Conservation (phyloP, 1,284 basidiomycete genomes). For the Trichosporon sp. region DNA sequence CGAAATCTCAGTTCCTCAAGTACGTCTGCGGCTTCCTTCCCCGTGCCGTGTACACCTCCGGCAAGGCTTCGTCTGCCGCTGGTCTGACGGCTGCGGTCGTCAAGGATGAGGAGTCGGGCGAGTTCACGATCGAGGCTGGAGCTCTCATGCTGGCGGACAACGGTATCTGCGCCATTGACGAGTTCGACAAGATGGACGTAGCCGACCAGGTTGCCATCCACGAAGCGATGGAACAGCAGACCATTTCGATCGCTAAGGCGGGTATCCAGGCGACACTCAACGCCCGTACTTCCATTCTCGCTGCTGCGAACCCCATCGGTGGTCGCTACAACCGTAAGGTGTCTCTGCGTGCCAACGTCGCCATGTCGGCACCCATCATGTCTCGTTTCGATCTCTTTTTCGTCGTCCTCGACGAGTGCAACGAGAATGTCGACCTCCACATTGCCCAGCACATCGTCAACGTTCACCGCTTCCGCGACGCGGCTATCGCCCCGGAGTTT, state of each 20-base stretch:
- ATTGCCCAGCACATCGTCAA: slow-evolving; percentile 97
- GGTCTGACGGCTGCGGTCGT: slow-evolving; percentile 98
- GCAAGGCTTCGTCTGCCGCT: slow-evolving; percentile 96
- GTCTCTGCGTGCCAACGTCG: slow-evolving; percentile 87
- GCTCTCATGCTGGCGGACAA: slow-evolving; percentile 99
- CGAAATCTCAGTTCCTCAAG: slow-evolving; percentile 97
- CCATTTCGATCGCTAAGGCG: slow-evolving; percentile 97
- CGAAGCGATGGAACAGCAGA: slow-evolving; percentile 99
- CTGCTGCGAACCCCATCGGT: slow-evolving; percentile 94
- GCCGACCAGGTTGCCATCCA: slow-evolving; percentile 98
- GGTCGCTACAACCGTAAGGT: slow-evolving; percentile 96
- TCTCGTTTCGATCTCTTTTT: slow-evolving; percentile 98
- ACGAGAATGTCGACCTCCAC: slow-evolving; percentile 85
- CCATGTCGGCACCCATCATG: slow-evolving; percentile 99
- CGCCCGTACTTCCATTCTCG: slow-evolving; percentile 93
- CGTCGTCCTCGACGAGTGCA: slow-evolving; percentile 95
- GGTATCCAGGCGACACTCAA: slow-evolving; percentile 98
- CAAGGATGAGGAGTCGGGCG: slow-evolving; percentile 96
- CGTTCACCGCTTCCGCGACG: slow-evolving; percentile 91
- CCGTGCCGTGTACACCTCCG: slow-evolving; percentile 96
- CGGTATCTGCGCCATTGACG: slow-evolving; percentile 98
- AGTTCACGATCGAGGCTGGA: slow-evolving; percentile 98
- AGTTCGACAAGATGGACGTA: slow-evolving; percentile 99
- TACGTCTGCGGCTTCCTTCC: slow-evolving; percentile 99
- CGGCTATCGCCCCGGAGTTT: slow-evolving; percentile 92